Evolutionary conservation across 2,329 filamentous ascomycete genomes (phyloP).

Genomic region (Bipolaris victoriae): DNA sequence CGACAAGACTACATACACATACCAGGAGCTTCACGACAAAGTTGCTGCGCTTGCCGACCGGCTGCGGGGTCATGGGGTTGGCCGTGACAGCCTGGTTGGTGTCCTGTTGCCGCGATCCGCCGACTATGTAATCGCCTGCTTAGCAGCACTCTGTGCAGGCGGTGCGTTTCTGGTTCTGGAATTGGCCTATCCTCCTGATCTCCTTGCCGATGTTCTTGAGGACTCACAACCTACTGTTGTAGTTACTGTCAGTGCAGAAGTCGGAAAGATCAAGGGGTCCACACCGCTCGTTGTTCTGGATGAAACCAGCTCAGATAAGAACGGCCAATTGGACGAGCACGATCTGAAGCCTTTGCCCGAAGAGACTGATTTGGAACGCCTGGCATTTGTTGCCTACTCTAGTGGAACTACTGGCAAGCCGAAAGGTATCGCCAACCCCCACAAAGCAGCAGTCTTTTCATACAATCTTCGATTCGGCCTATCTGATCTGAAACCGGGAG

Average conservation of each 20-base stretch:
- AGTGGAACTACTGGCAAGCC: slow-evolving; percentile 78
- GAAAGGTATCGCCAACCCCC: slow-evolving; percentile 83
- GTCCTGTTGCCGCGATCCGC: slow-evolving; percentile 77
- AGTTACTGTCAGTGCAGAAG: slow-evolving; percentile 70
- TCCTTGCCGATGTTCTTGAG: slow-evolving; percentile 77
- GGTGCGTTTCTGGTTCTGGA: slow-evolving; percentile 83
- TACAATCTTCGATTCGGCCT: slow-evolving; percentile 75
- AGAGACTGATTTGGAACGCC: slow-evolving; percentile 72
- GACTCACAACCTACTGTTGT: slow-evolving; percentile 75
- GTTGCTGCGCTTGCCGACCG: slow-evolving; percentile 69
- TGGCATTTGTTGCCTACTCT: slow-evolving; percentile 82
- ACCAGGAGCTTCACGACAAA: slow-evolving; percentile 72
- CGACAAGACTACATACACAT: slow-evolving; percentile 70
- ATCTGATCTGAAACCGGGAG: slow-evolving; percentile 72
- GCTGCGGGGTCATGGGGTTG: slow-evolving; percentile 71
- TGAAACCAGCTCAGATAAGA: slow-evolving; percentile 40
- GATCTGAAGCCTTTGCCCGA: slow-evolving; percentile 60
- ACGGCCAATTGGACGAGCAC: slow-evolving; percentile 50
- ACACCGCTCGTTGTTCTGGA: slow-evolving; percentile 71
- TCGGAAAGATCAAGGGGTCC: slow-evolving; percentile 67
- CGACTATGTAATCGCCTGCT: slow-evolving; percentile 78
- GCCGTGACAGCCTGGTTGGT: slow-evolving; percentile 75
- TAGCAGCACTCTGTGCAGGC: slow-evolving; percentile 78
- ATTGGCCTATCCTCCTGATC: slow-evolving; percentile 75
- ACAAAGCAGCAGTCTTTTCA: slow-evolving; percentile 74